Evolutionary conservation across 2,329 filamentous ascomycete genomes (phyloP).

Genomic region (Trematosphaeria pertusa): DNA sequence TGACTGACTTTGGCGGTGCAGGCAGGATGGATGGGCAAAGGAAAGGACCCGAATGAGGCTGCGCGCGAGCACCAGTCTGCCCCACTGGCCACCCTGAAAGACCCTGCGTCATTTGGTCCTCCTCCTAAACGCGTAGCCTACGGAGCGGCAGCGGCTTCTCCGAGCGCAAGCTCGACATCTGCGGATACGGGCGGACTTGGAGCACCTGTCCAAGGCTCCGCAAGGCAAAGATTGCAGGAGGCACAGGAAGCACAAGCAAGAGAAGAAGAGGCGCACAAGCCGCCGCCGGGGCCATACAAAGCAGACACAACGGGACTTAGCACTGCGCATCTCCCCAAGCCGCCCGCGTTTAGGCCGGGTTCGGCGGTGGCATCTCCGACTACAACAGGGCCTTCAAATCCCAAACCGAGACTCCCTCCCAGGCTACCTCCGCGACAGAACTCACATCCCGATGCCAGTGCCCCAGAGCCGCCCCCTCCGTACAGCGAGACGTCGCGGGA

Average conservation of each 20-base stretch:
- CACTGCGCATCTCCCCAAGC: constrained; percentile 73
- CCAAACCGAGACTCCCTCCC: constrained; percentile 68
- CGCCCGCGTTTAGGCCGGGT: constrained; percentile 64
- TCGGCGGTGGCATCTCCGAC: constrained; percentile 28
- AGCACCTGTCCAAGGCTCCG: constrained; percentile 48
- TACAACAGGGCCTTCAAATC: constrained; percentile 40
- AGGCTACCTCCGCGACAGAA: constrained; percentile 74
- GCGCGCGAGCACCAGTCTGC: constrained; percentile 60
- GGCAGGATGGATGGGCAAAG: constrained; percentile 66
- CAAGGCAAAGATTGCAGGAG: constrained; percentile 46
- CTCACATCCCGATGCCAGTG: constrained; percentile 55
- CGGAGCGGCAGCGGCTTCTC: constrained; percentile 52
- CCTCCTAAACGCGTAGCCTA: constrained; percentile 72
- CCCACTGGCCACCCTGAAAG: constrained; percentile 74
- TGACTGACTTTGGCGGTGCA: constrained; percentile 35
- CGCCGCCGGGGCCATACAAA: constrained; percentile 70
- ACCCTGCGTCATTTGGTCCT: constrained; percentile 79
- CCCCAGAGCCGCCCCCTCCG: constrained; percentile 55
- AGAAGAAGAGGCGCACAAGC: constrained; percentile 42
- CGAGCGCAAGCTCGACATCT: constrained; percentile 36
- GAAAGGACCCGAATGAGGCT: constrained; percentile 52
- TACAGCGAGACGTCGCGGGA: constrained; percentile 53
- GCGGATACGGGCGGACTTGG: constrained; percentile 47
- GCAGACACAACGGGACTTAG: constrained; percentile 74
- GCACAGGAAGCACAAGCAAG: constrained; percentile 43